Conservation (phyloP, 441 rosid species). For the Heliophila coronopifolia region DNA sequence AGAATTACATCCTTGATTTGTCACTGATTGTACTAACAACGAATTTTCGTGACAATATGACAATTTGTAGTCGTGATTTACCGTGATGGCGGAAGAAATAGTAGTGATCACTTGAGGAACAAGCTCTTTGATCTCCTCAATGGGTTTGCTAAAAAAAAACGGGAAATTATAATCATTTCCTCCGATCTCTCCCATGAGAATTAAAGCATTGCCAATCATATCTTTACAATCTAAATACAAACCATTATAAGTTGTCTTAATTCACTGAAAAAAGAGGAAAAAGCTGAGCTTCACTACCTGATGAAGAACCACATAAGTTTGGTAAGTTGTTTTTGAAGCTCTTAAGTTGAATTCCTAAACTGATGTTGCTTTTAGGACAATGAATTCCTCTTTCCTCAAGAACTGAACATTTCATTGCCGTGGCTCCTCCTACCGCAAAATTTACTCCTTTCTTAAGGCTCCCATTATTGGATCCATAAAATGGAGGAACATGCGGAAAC, state of each 20-base stretch:
- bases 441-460: conserved; percentile 34
- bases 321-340: conserved; percentile 35
- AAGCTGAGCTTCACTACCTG: conserved; percentile 10
- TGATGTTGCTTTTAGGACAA: conserved; percentile 18
- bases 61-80: no score
- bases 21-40: no score
- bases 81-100: conserved; percentile 35
- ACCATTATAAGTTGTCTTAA: no score
- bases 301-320: conserved; percentile 31
- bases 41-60: no score
- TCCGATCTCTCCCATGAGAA: conserved; percentile 56
- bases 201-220: conserved; percentile 32
- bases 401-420: conserved; percentile 32
- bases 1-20: no score
- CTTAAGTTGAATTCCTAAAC: conserved; percentile 35
- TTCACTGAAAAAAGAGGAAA: background rate
- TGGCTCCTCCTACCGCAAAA: conserved; percentile 46
- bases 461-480: conserved; percentile 17
- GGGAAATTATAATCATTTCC: conserved; percentile 44
- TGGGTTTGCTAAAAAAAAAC: conserved; percentile 15
- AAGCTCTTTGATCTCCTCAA: conserved; percentile 26
- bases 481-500: conserved; percentile 39
- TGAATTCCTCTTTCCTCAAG: conserved; percentile 28
- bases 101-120: conserved; percentile 33
- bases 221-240: conserved; percentile 36